phyloP scores from a whole-genome alignment of 768 basidiomycete species.

The Mycena metata region DNA sequence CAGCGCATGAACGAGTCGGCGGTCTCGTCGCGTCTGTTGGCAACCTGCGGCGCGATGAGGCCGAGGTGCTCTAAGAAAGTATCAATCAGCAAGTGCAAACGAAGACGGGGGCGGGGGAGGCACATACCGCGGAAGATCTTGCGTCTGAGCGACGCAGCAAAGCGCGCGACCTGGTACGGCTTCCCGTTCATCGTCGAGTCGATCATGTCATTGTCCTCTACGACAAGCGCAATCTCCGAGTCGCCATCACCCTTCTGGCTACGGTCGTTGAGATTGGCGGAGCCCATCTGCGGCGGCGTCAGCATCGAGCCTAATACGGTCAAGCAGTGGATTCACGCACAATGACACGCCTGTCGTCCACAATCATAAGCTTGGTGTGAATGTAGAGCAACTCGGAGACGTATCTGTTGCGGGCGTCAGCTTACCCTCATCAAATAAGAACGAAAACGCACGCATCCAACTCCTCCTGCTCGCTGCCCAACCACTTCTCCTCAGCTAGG shows the following conservation, averaged over 20 bases:
- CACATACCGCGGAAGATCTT: constrained; percentile 82
- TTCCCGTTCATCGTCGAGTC: constrained; percentile 83
- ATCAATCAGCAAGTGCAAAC: constrained; percentile 23
- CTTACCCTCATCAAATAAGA: constrained; percentile 14
- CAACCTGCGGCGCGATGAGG: constrained; percentile 81
- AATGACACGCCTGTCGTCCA: constrained; percentile 92
- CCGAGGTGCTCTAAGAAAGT: constrained; percentile 81
- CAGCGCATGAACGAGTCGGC: constrained; percentile 82
- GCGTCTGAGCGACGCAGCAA: constrained; percentile 87
- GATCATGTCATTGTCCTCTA: constrained; percentile 89
- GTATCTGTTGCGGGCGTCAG: constrained; percentile 61
- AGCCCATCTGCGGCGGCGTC: constrained; percentile 76
- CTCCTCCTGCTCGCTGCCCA: constrained; percentile 88
- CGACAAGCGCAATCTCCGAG: constrained; percentile 93
- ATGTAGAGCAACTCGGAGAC: constrained; percentile 87
- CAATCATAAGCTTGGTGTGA: constrained; percentile 93
- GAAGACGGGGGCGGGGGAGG: constrained; percentile 1
- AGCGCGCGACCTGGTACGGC: constrained; percentile 78
- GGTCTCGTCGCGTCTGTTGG: constrained; percentile 49
- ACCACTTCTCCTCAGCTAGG: constrained; percentile 85
- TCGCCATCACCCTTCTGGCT: constrained; percentile 94
- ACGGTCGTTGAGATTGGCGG: constrained; percentile 93
- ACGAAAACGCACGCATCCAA: constrained; percentile 72
- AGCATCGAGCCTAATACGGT: background rate
- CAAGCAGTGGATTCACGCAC: constrained; percentile 58